Evolutionary conservation across 768 basidiomycete species (phyloP), one percentile per base, ranked within the genome.

Genomic region (Collybia mongolica): DNA sequence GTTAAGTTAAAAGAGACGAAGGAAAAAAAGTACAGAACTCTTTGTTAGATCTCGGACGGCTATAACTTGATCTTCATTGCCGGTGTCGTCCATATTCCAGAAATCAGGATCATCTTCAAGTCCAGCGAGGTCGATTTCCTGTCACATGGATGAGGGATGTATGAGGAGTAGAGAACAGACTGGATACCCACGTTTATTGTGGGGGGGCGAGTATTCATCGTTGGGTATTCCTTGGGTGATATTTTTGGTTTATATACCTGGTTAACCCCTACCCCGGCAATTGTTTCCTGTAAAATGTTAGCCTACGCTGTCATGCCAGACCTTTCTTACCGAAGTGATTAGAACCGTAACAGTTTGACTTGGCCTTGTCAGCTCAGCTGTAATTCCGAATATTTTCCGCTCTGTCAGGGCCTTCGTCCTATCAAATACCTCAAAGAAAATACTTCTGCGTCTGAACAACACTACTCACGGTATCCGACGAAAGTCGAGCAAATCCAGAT

Each of bases 401-500:
- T 79, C 77, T 51, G 68, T 76, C 46, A 94, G 74, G 4, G 75
- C 76, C 56, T 84, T 88, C 2, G 88, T 92, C 9, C 91, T 94
- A 59, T 39, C 11, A 29, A 28, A 15, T 6, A 29, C 39, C 15
- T 56, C 44, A 49, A 20, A 45, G 8, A 15, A 23, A 42, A 14
- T 29, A 14, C 9, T 26, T 17, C 15, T 20, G 6, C 8, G 40
- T n/a, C 42, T 40, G 14, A 22, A 48, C 28, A n/a, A 26, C 38
- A n/a, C 15, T 11, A 64, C 73, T 54, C 57, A 93, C 93, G 79
- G 73, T 39, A 89, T 88, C 18, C 88, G 80, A 24, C 92, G 83
- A 62, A 88, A 93, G 61, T 93, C 90, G 49, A 96, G 65, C 45
- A 86, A 82, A 19, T 79, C 76, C 58, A 82, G 66, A 62, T 93